Evolutionary conservation across 257 asterid genomes (phyloP).

Genomic region (Solanum verrucosum): DNA sequence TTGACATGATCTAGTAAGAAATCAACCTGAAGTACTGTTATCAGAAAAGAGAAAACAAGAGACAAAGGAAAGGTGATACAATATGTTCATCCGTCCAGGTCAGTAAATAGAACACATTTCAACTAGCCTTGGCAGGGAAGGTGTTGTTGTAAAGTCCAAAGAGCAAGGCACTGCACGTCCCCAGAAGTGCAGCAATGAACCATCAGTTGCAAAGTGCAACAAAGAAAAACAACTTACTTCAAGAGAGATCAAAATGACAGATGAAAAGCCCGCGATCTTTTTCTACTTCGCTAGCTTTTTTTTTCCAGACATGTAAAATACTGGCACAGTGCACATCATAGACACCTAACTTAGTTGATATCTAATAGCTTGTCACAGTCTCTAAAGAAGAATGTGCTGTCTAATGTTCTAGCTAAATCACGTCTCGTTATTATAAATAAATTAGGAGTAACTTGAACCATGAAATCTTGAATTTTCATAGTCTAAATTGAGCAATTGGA

Average conservation of each 20-base stretch:
- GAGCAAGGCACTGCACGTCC: not conserved
- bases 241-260: conserved; percentile 20
- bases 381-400: not conserved
- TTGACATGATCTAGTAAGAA: conserved; percentile 70
- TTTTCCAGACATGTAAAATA: conserved; percentile 41
- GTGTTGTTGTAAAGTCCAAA: not conserved
- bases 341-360: conserved; percentile 30
- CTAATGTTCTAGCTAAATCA: not conserved
- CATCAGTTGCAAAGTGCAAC: conserved; percentile 22
- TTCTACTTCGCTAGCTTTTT: conserved; percentile 14
- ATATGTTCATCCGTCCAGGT: not conserved
- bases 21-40: conserved; percentile 46
- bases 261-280: conserved; percentile 21
- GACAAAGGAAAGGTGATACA: not conserved
- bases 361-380: not conserved
- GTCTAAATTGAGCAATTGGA: not conserved
- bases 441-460: not conserved
- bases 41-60: conserved; percentile 10
- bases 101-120: not conserved
- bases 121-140: not conserved
- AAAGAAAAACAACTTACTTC: conserved; percentile 26
- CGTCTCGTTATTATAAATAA: not conserved
- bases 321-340: conserved; percentile 1
- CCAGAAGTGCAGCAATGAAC: not conserved
- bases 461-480: not conserved